phyloP scores from a whole-genome alignment of 2,329 filamentous ascomycete genomes.

The Claviceps sp. region DNA sequence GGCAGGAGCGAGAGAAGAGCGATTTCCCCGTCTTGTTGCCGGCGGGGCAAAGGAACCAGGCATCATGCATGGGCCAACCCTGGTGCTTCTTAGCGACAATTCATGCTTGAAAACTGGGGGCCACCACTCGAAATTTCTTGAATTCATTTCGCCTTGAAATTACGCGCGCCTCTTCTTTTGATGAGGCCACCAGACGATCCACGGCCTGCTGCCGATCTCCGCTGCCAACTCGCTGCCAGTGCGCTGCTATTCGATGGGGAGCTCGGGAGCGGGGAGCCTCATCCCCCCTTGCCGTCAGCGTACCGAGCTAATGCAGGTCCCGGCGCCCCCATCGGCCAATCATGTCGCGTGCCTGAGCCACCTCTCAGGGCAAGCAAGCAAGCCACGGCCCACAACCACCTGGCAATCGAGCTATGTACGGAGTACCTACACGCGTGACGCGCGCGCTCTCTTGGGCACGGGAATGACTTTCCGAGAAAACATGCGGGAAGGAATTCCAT shows the following conservation, averaged over 20 bases:
- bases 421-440: too few relatives aligned
- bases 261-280: background rate
- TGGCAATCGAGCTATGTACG: background rate
- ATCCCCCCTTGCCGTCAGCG: background rate
- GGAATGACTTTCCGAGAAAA: too few relatives aligned
- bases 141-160: background rate
- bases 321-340: slow-evolving; percentile 6
- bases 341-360: slow-evolving; percentile 1
- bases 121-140: too few relatives aligned
- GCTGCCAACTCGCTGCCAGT: background rate
- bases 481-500: too few relatives aligned
- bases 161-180: background rate
- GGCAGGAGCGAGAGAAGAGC: background rate
- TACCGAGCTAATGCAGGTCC: slow-evolving; percentile 7
- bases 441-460: too few relatives aligned
- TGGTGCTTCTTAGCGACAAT: background rate
- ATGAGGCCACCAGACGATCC: too few relatives aligned
- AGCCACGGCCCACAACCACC: slow-evolving; percentile 1
- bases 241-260: slow-evolving; percentile 2
- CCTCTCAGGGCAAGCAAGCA: slow-evolving; percentile 5
- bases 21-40: background rate
- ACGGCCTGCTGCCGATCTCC: background rate
- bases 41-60: background rate
- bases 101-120: background rate
- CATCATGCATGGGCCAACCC: background rate